A percentile compares a stretch with the other conserved stretches of the same genome.
Conservation (phyloP, 1,284 basidiomycete species). For the Pyrrhoderma lamaoense region DNA sequence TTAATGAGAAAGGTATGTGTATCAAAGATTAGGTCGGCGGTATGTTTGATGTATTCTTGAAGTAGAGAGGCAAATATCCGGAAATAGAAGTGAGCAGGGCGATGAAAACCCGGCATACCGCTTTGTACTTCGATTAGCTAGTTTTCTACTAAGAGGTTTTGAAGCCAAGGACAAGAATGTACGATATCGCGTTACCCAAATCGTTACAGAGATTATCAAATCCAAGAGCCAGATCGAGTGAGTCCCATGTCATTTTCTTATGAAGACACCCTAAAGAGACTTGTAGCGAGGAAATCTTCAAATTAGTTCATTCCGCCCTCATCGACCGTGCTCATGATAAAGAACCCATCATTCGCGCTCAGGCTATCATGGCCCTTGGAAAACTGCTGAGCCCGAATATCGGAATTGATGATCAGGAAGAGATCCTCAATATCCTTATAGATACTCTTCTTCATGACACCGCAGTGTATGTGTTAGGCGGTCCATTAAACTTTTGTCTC, state of each 20-base stretch:
- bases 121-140: constrained; percentile 68
- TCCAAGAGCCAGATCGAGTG: constrained; percentile 82
- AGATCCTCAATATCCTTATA: constrained; percentile 44
- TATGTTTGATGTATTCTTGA: constrained; percentile 11
- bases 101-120: constrained; percentile 66
- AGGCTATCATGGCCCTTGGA: constrained; percentile 80
- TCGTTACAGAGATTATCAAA: constrained; percentile 76
- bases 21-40: constrained; percentile 6
- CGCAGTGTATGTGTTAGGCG: constrained; percentile 55
- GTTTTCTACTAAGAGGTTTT: constrained; percentile 80
- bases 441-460: constrained; percentile 73
- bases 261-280: not conserved
- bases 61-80: constrained; percentile 28
- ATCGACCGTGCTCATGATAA: constrained; percentile 83
- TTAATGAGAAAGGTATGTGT: constrained; percentile 67
- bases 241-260: constrained; percentile 23
- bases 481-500: constrained; percentile 7
- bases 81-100: constrained; percentile 42
- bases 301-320: constrained; percentile 57
- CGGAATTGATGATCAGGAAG: constrained; percentile 55
- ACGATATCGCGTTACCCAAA: constrained; percentile 72
- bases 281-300: constrained; percentile 75
- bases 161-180: constrained; percentile 86
- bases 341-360: constrained; percentile 75
- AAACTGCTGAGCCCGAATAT: constrained; percentile 75